Percentiles rank a stretch among this genome's conserved stretches.
phyloP scores from a whole-genome alignment of 139 green algal species.

The Chlorella vulgaris region DNA sequence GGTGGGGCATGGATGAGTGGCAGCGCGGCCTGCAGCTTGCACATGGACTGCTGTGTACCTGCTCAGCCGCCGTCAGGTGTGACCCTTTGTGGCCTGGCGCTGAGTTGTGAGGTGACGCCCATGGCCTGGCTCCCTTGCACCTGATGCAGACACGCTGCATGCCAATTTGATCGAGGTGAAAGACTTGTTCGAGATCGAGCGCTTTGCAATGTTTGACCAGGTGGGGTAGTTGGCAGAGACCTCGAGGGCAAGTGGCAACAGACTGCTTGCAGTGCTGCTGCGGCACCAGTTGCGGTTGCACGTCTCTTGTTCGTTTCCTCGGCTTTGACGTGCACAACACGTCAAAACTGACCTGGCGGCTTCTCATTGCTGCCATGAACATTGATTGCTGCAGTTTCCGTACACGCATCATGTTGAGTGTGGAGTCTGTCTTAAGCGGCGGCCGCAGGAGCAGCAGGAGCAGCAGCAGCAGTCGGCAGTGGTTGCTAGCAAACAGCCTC shows the following conservation, averaged over 20 bases:
- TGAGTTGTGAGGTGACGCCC: not conserved
- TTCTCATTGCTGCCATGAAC: not conserved
- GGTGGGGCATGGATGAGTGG: not conserved
- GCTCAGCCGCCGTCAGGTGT: too few species aligned
- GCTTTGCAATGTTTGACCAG: slow-evolving; percentile 90
- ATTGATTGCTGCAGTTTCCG: slow-evolving; percentile 73
- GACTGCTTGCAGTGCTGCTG: not conserved
- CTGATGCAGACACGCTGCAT: slow-evolving; percentile 41
- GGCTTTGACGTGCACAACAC: too few species aligned
- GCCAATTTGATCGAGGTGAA: slow-evolving; percentile 37
- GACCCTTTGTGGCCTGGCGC: not conserved
- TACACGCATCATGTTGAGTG: slow-evolving; percentile 91
- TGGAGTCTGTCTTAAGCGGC: slow-evolving; percentile 70
- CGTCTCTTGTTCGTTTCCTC: too few species aligned
- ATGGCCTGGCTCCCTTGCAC: not conserved
- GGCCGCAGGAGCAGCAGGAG: not conserved
- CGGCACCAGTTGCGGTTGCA: too few species aligned
- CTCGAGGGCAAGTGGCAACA: not conserved
- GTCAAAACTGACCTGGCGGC: not conserved
- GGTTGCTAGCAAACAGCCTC: not conserved
- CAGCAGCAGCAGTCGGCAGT: not conserved
- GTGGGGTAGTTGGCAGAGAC: not conserved
- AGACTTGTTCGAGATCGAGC: slow-evolving; percentile 63
- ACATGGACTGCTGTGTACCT: not conserved
- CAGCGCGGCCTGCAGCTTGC: not conserved